Evolutionary conservation across 768 basidiomycete species (phyloP), one percentile per base, ranked within the genome.

Genomic region (Lanmaoa pseudosensibilis): DNA sequence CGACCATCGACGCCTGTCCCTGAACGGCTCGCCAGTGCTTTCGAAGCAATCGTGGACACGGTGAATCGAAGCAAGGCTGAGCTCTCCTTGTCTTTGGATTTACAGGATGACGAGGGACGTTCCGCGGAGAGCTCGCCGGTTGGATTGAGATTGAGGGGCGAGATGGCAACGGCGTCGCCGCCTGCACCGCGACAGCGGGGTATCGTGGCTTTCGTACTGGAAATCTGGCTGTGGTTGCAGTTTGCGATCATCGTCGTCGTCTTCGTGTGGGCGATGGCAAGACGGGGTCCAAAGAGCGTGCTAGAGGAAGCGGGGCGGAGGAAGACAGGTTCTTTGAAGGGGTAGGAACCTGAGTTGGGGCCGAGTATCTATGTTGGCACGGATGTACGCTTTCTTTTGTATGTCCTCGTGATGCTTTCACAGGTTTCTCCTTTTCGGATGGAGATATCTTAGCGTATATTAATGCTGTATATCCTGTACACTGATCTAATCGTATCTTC

Each of bases 171-270:
- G 53, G 56, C 61, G 55, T 57, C 64, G 5, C n/a, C 53, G 18
- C 39, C 54, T 19, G 49, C 52, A 16, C 68, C 69, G 0, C 70
- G 67, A 54, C 65, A 70, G 16, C 73, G 76, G 7, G 65, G 71
- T 8, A 58, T 77, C 21, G 73, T 74, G 34, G 73, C 67, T 39
- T 72, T 87, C 47, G 68, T 92, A 60, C 63, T 93, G 47, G 88
- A 91, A 73, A 68, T 89, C 21, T 93, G 92, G 92, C 70, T 93
- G 59, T 91, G 90, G 89, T 69, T 92, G 56, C 92, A 94, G 70
- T 92, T 93, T 65, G 75, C 70, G 9, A 77, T 92, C 57, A 83
- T 94, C 59, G 78, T 92, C 33, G 52, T 86, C 40, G 84, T 92
- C 50, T 93, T 93, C 70, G 69, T 94, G 52, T 91, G 83, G 80